Base-by-base conservation (phyloP, 2,329 filamentous ascomycete species). In the Scedosporium minutisporum region DNA sequence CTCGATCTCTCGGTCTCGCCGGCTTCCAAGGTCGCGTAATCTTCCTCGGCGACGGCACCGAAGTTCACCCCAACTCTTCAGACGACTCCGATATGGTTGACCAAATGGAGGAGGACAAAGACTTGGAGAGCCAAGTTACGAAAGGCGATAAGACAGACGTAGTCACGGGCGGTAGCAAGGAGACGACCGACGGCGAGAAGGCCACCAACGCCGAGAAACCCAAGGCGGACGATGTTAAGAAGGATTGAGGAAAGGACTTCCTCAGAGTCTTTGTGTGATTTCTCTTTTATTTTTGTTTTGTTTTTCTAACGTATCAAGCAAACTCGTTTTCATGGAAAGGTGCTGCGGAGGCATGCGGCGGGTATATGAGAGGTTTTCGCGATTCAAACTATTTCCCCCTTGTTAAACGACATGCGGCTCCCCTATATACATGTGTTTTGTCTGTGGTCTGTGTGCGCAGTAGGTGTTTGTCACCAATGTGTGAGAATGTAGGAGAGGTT, bases 81-180 rank as follows among this genome's bases (percentile, higher is more conserved):
- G 87, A 92, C 75, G 92, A 97, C 72, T 87, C 89, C 67, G 92
- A 96, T 70, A 93, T 96, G 87, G 96, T 97, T 77, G 91, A 97
- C 75, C 88, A 92, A 71, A 75, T 78, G 70, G 89, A 91, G 73
- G 91, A 96, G 71, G 90, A 96, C 71, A 90, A 91, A 74, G 92
- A 96, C 72, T 82, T 93, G 66, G 87, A 85, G 67, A 93, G 88
- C 74, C 91, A 96, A 78, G 89, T 95, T 65, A 84, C 85, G 72
- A 93, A 90, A 78, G 80, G 78, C 64, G 57, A 62, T 14, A 58
- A 55, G 63, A 44, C 58, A n/a, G 48, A 63, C 29, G 64, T 58
- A 38, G 60, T 57, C 57, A 27, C 48, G 33, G 61, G 51, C 38
- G 55, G 41, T 27, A 62, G 48, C 62, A 64, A 62, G 65, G 64